phyloP scores from a whole-genome alignment of 306 rosid genomes.

The Sindora glabra region DNA sequence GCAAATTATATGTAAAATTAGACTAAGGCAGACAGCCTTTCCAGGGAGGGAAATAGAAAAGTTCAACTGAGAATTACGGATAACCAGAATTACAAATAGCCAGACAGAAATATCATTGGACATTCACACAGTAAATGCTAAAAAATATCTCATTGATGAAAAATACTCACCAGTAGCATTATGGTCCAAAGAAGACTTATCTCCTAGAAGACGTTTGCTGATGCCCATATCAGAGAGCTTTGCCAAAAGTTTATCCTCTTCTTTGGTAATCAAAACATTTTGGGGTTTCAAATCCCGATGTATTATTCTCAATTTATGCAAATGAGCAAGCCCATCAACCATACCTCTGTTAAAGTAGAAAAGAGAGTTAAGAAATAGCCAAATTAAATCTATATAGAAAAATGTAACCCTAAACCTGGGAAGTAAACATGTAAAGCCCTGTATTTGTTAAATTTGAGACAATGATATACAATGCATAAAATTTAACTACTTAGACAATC shows the following conservation, averaged over 20 bases:
- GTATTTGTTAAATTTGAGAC: too few species aligned
- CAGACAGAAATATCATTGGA: too few species aligned
- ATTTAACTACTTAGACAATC: too few species aligned
- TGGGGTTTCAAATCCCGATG: constrained; percentile 93
- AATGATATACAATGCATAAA: too few species aligned
- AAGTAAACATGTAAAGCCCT: too few species aligned
- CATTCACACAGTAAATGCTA: too few species aligned
- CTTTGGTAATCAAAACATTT: constrained; percentile 70
- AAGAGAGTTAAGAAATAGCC: neutral
- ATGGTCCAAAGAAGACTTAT: constrained; percentile 72
- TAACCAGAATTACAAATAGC: neutral
- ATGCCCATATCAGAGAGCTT: constrained; percentile 97
- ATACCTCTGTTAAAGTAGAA: constrained; percentile 40
- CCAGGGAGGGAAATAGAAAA: neutral
- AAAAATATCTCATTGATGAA: too few species aligned
- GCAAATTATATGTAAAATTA: too few species aligned
- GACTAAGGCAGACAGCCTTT: neutral
- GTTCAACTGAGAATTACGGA: neutral
- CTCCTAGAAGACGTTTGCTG: constrained; percentile 66
- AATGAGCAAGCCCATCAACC: constrained; percentile 73
- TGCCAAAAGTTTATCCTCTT: constrained; percentile 54
- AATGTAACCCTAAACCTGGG: neutral
- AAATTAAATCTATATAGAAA: neutral
- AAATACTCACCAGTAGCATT: constrained; percentile 50
- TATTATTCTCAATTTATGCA: constrained; percentile 83